phyloP scores from a whole-genome alignment of 192 early-diverging fungal genomes.

The Rhizophagus prolifer region DNA sequence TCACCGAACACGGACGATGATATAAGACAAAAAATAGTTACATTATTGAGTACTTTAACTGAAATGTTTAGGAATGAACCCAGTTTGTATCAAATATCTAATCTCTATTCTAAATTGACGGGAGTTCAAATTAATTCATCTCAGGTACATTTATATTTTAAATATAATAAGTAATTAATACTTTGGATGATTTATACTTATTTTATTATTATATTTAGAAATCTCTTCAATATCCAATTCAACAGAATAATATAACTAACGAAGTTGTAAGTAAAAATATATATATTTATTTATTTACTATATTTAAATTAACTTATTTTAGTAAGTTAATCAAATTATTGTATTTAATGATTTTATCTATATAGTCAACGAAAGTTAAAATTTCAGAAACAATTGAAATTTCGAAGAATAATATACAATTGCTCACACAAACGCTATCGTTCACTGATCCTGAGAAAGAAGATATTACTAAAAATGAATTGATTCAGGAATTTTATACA shows the following conservation, averaged over 20 bases:
- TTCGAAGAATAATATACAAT: constrained; percentile 52
- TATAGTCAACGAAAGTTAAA: not conserved
- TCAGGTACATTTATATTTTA: not conserved
- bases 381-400: constrained; percentile 50
- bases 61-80: constrained; percentile 19
- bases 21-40: not conserved
- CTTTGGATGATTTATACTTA: too few relatives aligned
- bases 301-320: not conserved
- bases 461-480: constrained; percentile 53
- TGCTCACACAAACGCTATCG: constrained; percentile 50
- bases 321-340: not conserved
- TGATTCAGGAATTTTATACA: constrained; percentile 57
- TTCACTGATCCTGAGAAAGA: constrained; percentile 54
- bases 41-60: not conserved
- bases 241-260: not conserved
- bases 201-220: not conserved
- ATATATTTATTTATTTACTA: not conserved
- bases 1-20: not conserved
- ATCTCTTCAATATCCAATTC: not conserved
- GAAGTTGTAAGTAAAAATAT: not conserved
- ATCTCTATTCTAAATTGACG: constrained; percentile 3
- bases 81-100: constrained; percentile 10
- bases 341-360: not conserved
- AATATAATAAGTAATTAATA: too few relatives aligned
- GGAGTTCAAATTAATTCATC: not conserved